Conservation (phyloP, 2,329 filamentous ascomycete species). For the Scopulariopsis brevicaulis region DNA sequence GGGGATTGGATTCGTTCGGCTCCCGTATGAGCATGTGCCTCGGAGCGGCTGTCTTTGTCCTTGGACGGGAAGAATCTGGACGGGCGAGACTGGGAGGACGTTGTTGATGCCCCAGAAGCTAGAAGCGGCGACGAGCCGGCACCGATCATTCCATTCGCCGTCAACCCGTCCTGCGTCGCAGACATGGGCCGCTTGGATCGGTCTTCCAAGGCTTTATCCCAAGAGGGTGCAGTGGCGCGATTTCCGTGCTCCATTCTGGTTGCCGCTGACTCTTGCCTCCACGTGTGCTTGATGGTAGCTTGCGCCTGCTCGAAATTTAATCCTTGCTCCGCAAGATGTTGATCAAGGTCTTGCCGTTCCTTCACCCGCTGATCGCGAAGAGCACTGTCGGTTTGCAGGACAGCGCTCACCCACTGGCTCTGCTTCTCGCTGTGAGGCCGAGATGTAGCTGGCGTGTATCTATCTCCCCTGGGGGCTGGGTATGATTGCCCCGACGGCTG, state of each 20-base stretch:
- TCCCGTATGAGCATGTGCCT: constrained; percentile 22
- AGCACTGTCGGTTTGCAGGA: constrained; percentile 34
- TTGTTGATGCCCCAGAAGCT: constrained; percentile 2
- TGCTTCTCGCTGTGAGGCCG: constrained; percentile 7
- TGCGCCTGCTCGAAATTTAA: constrained; percentile 31
- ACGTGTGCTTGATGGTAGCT: constrained; percentile 39
- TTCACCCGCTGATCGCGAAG: constrained; percentile 24
- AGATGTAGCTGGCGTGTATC: background rate
- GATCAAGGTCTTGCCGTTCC: constrained; percentile 28
- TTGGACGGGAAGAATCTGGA: constrained; percentile 53
- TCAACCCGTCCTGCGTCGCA: background rate
- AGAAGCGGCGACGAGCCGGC: constrained; percentile 11
- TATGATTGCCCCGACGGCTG: background rate
- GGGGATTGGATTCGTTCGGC: constrained; percentile 40
- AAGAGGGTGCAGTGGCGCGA: background rate
- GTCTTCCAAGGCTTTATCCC: background rate
- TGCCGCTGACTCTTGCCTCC: constrained; percentile 30
- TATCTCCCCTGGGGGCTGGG: background rate
- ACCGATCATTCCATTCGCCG: background rate
- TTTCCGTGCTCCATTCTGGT: background rate
- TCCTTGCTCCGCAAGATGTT: constrained; percentile 30
- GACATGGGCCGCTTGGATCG: background rate
- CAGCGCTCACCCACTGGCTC: constrained; percentile 29
- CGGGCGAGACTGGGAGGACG: constrained; percentile 32
- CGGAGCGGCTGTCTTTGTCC: constrained; percentile 36